Conservation (phyloP, 768 basidiomycete species). For the Leucosporidium creatinivorum region DNA sequence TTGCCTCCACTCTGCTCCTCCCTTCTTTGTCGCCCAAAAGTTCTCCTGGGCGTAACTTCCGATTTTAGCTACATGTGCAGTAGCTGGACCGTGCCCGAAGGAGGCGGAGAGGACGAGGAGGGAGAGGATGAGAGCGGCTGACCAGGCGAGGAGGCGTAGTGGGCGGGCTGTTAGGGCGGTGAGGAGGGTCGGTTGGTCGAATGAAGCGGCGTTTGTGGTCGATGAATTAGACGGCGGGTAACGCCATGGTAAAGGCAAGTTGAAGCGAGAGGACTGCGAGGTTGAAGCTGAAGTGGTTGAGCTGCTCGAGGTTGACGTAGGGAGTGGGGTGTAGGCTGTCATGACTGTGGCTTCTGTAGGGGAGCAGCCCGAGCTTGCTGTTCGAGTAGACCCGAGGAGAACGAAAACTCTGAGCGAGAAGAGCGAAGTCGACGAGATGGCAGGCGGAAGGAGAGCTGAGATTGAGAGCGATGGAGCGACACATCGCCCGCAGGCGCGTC, state of each 20-base stretch:
- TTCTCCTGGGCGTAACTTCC: neutral
- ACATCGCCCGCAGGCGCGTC: too few relatives aligned
- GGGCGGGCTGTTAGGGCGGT: neutral
- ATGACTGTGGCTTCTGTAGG: neutral
- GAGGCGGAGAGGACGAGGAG: conserved; percentile 2
- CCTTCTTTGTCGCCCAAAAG: neutral
- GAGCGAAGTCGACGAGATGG: too few relatives aligned
- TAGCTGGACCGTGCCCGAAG: neutral
- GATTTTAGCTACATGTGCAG: neutral
- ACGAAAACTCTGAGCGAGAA: too few relatives aligned
- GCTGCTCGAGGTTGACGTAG: neutral
- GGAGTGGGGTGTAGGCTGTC: conserved; percentile 5
- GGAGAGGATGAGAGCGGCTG: neutral
- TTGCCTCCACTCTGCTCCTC: neutral
- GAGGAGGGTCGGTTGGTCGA: neutral
- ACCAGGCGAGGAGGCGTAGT: neutral
- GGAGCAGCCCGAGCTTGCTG: too few relatives aligned
- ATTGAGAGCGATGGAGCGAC: too few relatives aligned
- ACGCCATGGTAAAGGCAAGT: neutral
- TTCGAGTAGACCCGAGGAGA: too few relatives aligned
- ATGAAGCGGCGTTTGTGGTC: too few relatives aligned
- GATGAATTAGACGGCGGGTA: too few relatives aligned
- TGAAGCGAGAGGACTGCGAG: too few relatives aligned
- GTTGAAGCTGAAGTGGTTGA: too few relatives aligned
- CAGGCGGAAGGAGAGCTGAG: too few relatives aligned